Base-by-base conservation (phyloP, 805 yeast species). In the Saccharomycopsis sp. region DNA sequence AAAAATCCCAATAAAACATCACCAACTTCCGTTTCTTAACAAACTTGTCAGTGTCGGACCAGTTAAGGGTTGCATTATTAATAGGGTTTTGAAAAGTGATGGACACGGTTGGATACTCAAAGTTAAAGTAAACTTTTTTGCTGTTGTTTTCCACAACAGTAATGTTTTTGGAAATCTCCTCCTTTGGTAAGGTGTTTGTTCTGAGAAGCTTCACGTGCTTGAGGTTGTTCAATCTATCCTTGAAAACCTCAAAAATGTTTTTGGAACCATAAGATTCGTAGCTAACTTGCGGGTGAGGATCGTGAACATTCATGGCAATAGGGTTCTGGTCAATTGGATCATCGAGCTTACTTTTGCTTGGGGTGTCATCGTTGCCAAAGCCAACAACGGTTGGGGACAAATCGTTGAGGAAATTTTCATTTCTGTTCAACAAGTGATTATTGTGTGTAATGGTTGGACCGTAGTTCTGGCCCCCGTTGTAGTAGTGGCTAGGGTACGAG, bases 21-120 rank as follows among this genome's bases (percentile, higher is more conserved):
- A 73, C 75, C 26, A 73, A 60, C 30, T 77, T 54, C 27, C 79
- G 54, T 36, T 62, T 61, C n/a, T 55, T 53, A 17, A 12, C 21
- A 16, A 49, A 47, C 35, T 54, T 49, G 46, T 73, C 78, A 30
- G 58, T 62, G 7, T 48, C 50, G 2, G 66, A 51, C 77, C 77
- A 73, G 46, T 59, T 49, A 20, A 51, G 53, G 3, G 64, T 58
- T 61, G 71, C 59, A 9, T 51, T 44, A 35, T 54, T 54, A 36
- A 61, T 52, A 54, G 52, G 40, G 56, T 58, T 25, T 42, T 43
- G 36, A 21, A 43, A 41, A 10, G 34, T 30, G n/a, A 47, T 44
- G 13, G 34, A 22, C 9, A 47, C 48, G 12, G 48, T 45, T 8
- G 50, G 50, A 26, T 44, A 47, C 23, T 44, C 48, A 34, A 47